Conservation (phyloP, 2,329 filamentous ascomycete species). For the Phaeosphaeriaceae sp. region DNA sequence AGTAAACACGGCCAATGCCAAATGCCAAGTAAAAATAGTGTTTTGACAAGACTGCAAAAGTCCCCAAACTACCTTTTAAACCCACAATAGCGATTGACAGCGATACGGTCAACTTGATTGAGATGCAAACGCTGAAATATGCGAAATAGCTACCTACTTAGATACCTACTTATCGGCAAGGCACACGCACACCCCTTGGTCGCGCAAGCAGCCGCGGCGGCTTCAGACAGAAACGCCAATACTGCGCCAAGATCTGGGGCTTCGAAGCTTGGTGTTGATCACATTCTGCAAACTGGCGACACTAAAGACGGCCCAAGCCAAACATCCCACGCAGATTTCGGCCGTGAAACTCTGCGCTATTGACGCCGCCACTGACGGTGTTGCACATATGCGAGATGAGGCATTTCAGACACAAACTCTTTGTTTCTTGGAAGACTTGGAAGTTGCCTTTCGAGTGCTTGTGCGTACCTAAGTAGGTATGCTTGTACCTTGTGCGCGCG, state of each 20-base stretch:
- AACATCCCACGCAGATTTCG: constrained; percentile 14
- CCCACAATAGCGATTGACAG: no score
- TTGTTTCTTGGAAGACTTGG: neutral
- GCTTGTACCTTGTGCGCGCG: constrained; percentile 2
- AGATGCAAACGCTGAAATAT: no score
- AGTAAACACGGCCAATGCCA: no score
- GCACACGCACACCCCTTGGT: no score
- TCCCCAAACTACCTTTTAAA: no score
- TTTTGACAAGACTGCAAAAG: no score
- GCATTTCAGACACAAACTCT: constrained; percentile 18
- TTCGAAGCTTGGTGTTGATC: constrained; percentile 27
- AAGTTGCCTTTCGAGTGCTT: neutral
- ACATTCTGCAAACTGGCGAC: neutral
- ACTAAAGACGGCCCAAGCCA: constrained; percentile 2
- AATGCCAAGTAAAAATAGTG: no score
- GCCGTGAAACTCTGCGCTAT: constrained; percentile 11
- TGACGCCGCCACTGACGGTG: constrained; percentile 5
- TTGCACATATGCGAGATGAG: constrained; percentile 15
- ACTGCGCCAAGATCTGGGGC: constrained; percentile 3
- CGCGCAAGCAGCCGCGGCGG: neutral
- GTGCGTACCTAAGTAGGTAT: no score
- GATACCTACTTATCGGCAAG: neutral
- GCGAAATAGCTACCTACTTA: neutral
- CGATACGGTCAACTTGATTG: no score
- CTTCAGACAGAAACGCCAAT: constrained; percentile 5